Evolutionary conservation across 2,329 filamentous ascomycete species (phyloP).

Genomic region (Acrocalymma vagum): DNA sequence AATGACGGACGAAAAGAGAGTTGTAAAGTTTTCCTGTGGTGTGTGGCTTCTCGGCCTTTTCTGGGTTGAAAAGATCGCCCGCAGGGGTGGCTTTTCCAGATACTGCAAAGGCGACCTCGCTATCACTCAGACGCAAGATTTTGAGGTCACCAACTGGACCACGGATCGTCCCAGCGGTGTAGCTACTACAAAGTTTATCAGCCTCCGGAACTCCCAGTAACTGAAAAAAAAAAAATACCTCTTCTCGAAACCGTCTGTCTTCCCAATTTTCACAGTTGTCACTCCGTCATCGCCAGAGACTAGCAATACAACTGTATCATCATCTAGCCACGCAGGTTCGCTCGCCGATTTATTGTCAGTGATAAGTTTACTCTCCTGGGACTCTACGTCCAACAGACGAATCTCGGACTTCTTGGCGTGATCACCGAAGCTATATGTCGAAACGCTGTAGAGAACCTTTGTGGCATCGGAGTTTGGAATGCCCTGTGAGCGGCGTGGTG

Average conservation of each 20-base stretch:
- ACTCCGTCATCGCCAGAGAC: conserved; percentile 51
- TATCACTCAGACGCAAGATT: conserved; percentile 45
- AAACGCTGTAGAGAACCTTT: conserved; percentile 72
- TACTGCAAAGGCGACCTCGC: conserved; percentile 55
- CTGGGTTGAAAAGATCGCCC: conserved; percentile 74
- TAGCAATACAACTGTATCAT: conserved; percentile 69
- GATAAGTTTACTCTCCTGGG: conserved; percentile 71
- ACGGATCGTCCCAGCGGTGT: conserved; percentile 54
- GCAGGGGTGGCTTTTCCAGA: conserved; percentile 71
- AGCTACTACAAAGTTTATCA: conserved; percentile 37
- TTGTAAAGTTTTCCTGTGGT: conserved; percentile 77
- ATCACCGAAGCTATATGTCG: conserved; percentile 80
- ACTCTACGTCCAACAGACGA: conserved; percentile 73
- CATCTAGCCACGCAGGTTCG: conserved; percentile 80
- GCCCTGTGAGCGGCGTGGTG: conserved; percentile 75
- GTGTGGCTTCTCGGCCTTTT: conserved; percentile 65
- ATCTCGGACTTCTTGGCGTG: conserved; percentile 76
- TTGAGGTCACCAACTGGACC: conserved; percentile 60
- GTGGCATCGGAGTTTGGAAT: conserved; percentile 74
- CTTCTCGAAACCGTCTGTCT: conserved; percentile 37
- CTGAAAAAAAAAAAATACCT: conserved; percentile 29
- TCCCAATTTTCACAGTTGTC: conserved; percentile 48
- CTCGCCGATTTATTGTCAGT: conserved; percentile 71
- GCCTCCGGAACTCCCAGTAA: background rate
- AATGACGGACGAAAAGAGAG: conserved; percentile 80